Base-by-base conservation (phyloP, 2,329 filamentous ascomycete species). In the Aspergillus neoniger region DNA sequence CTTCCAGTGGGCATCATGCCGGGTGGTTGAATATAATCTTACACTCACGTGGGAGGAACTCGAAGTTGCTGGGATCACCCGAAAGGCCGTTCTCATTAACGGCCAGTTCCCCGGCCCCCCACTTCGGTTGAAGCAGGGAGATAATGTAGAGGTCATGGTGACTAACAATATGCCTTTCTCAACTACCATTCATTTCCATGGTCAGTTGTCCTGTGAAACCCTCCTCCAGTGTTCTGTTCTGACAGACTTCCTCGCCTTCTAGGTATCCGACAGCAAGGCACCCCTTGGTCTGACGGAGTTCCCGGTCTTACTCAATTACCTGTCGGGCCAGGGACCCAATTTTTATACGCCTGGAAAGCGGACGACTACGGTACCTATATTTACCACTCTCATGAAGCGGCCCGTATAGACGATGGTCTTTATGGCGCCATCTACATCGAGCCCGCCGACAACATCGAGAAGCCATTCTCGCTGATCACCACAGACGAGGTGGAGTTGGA, bases 231-330 rank as follows among this genome's bases (percentile, higher is more conserved):
- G 3, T 17, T 14, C 49, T 17, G 14, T 19, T 2, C 32, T 17
- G 5, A 19, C 47, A 39, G 2, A 9, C 4, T 6, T 7, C 0
- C 38, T 10, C 10, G 1, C 1, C 28, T 30, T 17, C 21, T 21
- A 67, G 82, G 38, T 44, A 44, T 44, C 41, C 41, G 19, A 44
- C 81, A 83, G 76, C 62, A 69, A 2, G 72, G 73, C n/a, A 86
- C 83, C 0, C 82, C 84, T 0, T 86, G 83, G 83, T 80, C 84
- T 0, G 86, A 88, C 60, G 85, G 86, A 23, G 81, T 85, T 0
- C 82, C 84, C 2, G 85, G 85, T 1, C 70, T 87, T 2, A 80
- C 81, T 0, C 85, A 88, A 66, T 76, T 75, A 7, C 74, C 80
- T 6, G 85, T 88, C 55, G 70, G 75, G 7, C 80, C 84, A 0